phyloP scores from a whole-genome alignment of 208 protist species.

The Leishmania tropica region DNA sequence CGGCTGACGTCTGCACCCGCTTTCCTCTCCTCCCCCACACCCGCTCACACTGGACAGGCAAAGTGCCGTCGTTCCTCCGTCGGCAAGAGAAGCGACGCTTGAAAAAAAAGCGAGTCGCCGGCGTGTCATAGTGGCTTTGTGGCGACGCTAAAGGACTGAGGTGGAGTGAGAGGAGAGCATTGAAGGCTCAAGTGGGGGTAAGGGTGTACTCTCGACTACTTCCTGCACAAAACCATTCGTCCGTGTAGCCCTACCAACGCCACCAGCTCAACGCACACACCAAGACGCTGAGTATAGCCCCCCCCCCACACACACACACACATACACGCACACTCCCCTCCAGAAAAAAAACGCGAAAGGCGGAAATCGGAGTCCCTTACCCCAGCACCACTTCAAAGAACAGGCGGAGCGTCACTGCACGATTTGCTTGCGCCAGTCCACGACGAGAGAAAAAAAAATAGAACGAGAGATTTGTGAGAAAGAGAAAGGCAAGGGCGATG shows the following conservation, averaged over 20 bases:
- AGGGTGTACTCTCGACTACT: not conserved
- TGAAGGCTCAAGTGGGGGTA: not conserved
- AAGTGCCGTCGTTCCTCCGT: not conserved
- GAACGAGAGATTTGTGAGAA: not conserved
- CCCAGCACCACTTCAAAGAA: not conserved
- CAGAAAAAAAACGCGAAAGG: not conserved
- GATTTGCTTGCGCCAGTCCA: not conserved
- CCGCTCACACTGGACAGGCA: not conserved
- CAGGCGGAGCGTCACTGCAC: too few relatives aligned
- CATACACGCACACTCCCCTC: too few relatives aligned
- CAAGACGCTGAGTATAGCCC: not conserved
- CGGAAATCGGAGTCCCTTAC: not conserved
- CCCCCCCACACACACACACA: too few relatives aligned
- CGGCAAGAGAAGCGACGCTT: not conserved
- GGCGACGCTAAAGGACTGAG: not conserved
- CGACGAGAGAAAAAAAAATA: not conserved
- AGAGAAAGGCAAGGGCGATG: not conserved
- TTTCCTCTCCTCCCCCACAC: not conserved
- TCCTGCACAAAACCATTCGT: not conserved
- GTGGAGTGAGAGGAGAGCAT: not conserved
- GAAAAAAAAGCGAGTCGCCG: not conserved
- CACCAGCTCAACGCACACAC: not conserved
- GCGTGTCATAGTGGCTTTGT: too few relatives aligned
- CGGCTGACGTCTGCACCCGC: not conserved
- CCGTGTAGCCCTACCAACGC: not conserved